Conservation (phyloP, 345 rosid species). For the Populus nigra region DNA sequence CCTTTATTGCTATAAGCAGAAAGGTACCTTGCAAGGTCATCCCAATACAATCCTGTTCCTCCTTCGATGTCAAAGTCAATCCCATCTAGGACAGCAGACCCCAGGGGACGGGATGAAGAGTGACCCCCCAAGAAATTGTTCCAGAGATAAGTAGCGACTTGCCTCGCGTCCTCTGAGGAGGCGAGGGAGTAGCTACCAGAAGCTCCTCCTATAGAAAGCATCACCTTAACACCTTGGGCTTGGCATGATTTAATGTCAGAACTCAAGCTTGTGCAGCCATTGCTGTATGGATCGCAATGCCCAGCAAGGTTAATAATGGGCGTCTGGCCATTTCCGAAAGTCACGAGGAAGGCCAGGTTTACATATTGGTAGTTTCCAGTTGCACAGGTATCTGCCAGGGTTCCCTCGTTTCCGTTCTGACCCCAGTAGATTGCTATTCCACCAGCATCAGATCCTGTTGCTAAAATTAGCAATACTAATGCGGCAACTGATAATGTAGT, state of each 20-base stretch:
- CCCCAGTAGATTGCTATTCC: constrained; percentile 7
- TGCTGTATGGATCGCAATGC: constrained; percentile 2
- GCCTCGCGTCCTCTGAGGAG: constrained; percentile 1
- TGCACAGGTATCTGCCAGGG: not conserved
- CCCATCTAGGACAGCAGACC: not conserved
- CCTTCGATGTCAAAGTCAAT: constrained; percentile 1
- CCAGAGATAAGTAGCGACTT: not conserved
- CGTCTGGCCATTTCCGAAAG: constrained; percentile 2
- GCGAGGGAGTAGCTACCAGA: not conserved
- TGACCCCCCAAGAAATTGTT: not conserved
- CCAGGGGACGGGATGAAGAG: not conserved
- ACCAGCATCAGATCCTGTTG: not conserved
- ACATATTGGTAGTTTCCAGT: not conserved
- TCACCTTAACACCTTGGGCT: not conserved
- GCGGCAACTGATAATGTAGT: not conserved
- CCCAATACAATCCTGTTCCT: not conserved
- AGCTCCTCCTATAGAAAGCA: constrained; percentile 4
- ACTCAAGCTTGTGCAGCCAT: not conserved
- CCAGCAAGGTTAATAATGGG: constrained; percentile 6
- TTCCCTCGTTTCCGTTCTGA: not conserved
- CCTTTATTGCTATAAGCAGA: not conserved
- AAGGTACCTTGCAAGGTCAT: not conserved
- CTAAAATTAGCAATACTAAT: not conserved
- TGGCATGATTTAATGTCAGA: not conserved
- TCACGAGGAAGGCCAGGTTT: not conserved